Evolutionary conservation across 164 flowering plant species (phyloP).

Genomic region (Warburgia ugandensis): DNA sequence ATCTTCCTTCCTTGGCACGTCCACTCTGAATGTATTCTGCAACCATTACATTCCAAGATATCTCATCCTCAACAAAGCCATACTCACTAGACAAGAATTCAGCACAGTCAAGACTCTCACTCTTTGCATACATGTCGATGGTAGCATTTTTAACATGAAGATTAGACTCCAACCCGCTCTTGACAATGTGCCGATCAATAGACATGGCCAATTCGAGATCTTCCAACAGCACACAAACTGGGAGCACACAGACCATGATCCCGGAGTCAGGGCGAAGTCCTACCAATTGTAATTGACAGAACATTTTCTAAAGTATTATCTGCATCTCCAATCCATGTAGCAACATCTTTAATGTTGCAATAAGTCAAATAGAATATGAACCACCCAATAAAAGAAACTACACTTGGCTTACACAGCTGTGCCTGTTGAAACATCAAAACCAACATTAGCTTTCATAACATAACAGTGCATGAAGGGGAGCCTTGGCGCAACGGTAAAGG

Average conservation of each 20-base stretch:
- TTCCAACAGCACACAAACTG: conserved; percentile 41
- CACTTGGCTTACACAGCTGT: conserved; percentile 71
- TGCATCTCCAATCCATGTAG: conserved; percentile 50
- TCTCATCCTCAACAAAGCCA: conserved; percentile 35
- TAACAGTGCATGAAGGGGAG: conserved; percentile 54
- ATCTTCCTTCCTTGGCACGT: conserved; percentile 41
- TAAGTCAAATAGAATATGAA: conserved; percentile 35
- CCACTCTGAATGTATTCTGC: conserved; percentile 51
- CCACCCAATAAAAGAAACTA: conserved; percentile 28
- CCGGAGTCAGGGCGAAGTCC: conserved; percentile 51
- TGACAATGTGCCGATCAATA: conserved; percentile 44
- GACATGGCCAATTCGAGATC: conserved; percentile 36
- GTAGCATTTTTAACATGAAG: conserved; percentile 52
- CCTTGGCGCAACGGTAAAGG: too few species aligned
- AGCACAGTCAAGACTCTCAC: conserved; percentile 41
- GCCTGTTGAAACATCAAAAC: conserved; percentile 32
- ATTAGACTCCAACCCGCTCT: conserved; percentile 48
- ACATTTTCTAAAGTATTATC: conserved; percentile 37
- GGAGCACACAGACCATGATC: conserved; percentile 59
- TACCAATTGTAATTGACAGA: conserved; percentile 25
- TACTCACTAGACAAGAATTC: conserved; percentile 36
- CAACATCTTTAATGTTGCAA: conserved; percentile 42
- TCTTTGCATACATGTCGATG: conserved; percentile 67
- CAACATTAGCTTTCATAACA: conserved; percentile 29
- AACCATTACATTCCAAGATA: conserved; percentile 67